Evolutionary conservation across 2,329 filamentous ascomycete species (phyloP).

Genomic region (Fusarium redolens): DNA sequence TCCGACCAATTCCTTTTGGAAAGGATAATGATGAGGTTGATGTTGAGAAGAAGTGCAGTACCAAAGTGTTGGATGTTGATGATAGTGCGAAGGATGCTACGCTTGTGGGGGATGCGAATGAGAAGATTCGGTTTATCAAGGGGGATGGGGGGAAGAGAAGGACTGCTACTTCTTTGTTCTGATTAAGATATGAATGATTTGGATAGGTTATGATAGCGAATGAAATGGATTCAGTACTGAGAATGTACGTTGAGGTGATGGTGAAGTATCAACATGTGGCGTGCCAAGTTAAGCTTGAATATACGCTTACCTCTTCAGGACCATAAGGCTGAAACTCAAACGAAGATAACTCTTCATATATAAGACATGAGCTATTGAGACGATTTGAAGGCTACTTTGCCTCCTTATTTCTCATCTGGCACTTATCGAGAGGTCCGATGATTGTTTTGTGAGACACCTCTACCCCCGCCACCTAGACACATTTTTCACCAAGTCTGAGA

Average conservation of each 20-base stretch:
- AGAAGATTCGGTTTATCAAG: constrained; percentile 53
- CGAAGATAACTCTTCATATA: too few relatives aligned
- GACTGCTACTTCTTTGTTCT: constrained; percentile 13
- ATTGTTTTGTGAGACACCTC: too few relatives aligned
- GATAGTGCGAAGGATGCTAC: constrained; percentile 60
- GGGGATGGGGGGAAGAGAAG: constrained; percentile 36
- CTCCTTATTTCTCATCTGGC: too few relatives aligned
- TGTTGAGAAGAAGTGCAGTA: constrained; percentile 43
- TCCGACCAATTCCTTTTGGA: constrained; percentile 52
- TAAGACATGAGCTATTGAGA: too few relatives aligned
- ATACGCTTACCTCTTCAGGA: not conserved
- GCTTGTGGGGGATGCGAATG: constrained; percentile 48
- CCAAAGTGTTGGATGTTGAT: constrained; percentile 56
- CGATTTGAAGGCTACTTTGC: too few relatives aligned
- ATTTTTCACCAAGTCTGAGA: not conserved
- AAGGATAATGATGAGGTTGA: constrained; percentile 40
- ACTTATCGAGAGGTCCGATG: too few relatives aligned
- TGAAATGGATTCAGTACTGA: not conserved
- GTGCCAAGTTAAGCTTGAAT: not conserved
- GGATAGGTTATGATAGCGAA: not conserved
- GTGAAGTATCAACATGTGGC: not conserved
- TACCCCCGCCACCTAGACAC: too few relatives aligned
- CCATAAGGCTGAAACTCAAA: not conserved
- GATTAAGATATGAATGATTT: not conserved
- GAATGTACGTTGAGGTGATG: not conserved